A percentile compares a stretch with the other conserved stretches of the same genome.
phyloP scores from a whole-genome alignment of 2,329 filamentous ascomycete species.

The Talaromyces sp. region DNA sequence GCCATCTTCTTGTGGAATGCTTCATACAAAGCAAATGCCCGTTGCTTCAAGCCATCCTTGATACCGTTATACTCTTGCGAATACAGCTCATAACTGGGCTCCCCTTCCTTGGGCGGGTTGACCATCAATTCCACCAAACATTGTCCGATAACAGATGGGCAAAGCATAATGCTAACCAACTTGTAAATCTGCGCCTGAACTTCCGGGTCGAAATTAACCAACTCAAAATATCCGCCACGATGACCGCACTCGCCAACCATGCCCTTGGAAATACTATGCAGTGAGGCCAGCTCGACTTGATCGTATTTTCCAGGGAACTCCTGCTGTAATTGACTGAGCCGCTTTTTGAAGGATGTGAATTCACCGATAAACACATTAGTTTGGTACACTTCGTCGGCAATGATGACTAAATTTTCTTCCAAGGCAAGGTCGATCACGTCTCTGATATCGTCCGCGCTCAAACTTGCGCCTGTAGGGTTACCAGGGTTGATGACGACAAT shows the following conservation, averaged over 20 bases:
- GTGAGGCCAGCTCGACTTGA: conserved; percentile 77
- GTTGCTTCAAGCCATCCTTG: conserved; percentile 68
- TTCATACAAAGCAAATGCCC: conserved; percentile 79
- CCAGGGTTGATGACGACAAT: conserved; percentile 98
- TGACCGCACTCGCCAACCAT: conserved; percentile 99
- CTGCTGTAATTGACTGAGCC: conserved; percentile 73
- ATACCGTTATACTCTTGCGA: conserved; percentile 78
- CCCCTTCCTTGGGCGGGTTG: conserved; percentile 79
- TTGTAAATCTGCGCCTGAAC: conserved; percentile 97
- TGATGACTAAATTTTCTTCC: conserved; percentile 76
- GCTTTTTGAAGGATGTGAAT: conserved; percentile 93
- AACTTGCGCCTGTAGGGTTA: conserved; percentile 88
- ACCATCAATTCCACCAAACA: conserved; percentile 97
- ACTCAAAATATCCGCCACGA: conserved; percentile 95
- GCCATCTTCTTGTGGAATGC: conserved; percentile 86
- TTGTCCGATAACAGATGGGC: conserved; percentile 90
- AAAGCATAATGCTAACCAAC: conserved; percentile 95
- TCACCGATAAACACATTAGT: conserved; percentile 94
- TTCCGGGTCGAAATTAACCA: conserved; percentile 77
- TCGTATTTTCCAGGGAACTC: conserved; percentile 71
- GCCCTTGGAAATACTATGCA: conserved; percentile 94
- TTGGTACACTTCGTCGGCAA: conserved; percentile 98
- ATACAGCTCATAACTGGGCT: conserved; percentile 80
- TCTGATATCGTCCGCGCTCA: conserved; percentile 72
- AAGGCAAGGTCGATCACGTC: conserved; percentile 81